Evolutionary conservation across 2,329 filamentous ascomycete genomes (phyloP), one percentile per base, ranked within the genome.

Genomic region (Bipolaris zeicola): DNA sequence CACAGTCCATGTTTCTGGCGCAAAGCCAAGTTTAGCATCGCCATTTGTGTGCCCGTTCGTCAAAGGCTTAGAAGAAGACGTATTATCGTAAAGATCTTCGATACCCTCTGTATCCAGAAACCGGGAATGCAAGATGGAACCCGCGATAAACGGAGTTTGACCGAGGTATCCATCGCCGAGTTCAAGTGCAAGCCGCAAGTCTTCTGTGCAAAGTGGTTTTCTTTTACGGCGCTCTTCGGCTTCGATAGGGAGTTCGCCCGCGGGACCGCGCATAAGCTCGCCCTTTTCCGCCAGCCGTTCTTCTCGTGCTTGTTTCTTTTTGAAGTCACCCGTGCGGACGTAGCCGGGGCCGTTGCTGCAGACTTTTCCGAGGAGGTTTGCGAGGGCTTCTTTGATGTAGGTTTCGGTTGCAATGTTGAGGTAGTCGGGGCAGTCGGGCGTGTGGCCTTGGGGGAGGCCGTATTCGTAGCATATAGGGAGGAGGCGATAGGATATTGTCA

Each of bases 271-370:
- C 16, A 84, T 80, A 1, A 96, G 74, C 65, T 93, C 90, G 4
- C 92, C 92, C n/a, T 86, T 82, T 38, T 87, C 83, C 24, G 85
- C 87, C 0, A 86, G 84, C 41, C 89, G 84, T 71, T 96, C 92
- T 74, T 97, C 93, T 44, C 82, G 81, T 52, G 87, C 85, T 10
- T 96, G 81, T 71, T 91, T 90, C 56, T 85, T 83, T 61, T 86
- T 87, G 76, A 94, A 97, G 56, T 86, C 88, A 64, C 88, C 85
- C 2, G 92, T 96, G 73, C 92, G 89, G 56, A 97, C 85, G 52
- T 77, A 77, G 6, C 73, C 72, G 1, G 83, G 80, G 1, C 83
- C 85, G 60, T 88, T 87, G 26, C 77, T 78, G 47, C 82, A 77
- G 3, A 83, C 82, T 31, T 84, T 81, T 4, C 79, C 78, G 58